Evolutionary conservation across 768 basidiomycete genomes (phyloP).

Genomic region (Boletus rubescentipes): DNA sequence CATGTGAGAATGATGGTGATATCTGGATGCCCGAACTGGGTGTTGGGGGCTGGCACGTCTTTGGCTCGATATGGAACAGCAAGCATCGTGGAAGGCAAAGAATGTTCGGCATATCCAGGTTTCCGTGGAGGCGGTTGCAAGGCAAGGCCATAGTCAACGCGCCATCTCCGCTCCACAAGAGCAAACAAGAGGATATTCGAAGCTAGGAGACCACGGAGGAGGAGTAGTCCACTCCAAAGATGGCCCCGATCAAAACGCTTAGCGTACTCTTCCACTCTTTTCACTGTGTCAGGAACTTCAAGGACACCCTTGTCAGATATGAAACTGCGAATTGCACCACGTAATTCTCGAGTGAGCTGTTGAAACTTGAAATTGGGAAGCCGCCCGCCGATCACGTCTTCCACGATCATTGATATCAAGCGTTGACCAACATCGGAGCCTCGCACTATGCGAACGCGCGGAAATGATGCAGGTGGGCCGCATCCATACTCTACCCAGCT

Average conservation of each 20-base stretch:
- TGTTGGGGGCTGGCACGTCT: conserved; percentile 30
- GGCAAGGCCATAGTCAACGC: no score
- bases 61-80: conserved; percentile 14
- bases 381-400: background rate
- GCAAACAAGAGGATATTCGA: background rate
- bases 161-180: background rate
- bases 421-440: background rate
- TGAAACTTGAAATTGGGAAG: background rate
- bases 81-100: background rate
- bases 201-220: background rate
- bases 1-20: conserved; percentile 32
- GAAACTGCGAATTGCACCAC: background rate
- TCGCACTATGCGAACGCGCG: background rate
- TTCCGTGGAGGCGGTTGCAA: no score
- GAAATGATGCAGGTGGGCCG: background rate
- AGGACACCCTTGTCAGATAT: background rate
- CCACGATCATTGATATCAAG: background rate
- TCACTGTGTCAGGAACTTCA: background rate
- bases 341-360: background rate
- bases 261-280: background rate
- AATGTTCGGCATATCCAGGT: no score
- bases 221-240: background rate
- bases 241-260: background rate
- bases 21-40: conserved; percentile 38
- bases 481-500: background rate